Conservation (phyloP, 768 basidiomycete genomes). For the Neoboletus brunneissimus region DNA sequence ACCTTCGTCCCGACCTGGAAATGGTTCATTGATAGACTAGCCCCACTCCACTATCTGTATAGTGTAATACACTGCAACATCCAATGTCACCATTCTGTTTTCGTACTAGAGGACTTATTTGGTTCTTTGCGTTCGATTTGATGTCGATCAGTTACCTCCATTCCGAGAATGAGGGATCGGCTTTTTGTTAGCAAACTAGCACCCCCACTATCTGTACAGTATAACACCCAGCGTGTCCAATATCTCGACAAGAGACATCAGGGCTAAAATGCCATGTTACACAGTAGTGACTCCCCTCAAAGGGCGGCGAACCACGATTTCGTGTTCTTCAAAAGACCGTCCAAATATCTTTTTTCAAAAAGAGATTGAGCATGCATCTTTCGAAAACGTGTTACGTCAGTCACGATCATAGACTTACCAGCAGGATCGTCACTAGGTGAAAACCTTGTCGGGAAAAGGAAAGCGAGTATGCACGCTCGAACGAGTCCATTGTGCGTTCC, state of each 20-base stretch:
- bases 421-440: not conserved
- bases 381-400: not conserved
- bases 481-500: not conserved
- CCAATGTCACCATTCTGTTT: too few relatives aligned
- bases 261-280: not conserved
- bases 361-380: too few relatives aligned
- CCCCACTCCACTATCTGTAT: not conserved
- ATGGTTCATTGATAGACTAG: not conserved
- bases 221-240: too few relatives aligned
- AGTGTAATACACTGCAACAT: too few relatives aligned
- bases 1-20: too few relatives aligned
- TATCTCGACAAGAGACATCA: too few relatives aligned
- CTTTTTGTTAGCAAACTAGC: not conserved
- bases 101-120: too few relatives aligned
- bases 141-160: too few relatives aligned
- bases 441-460: not conserved
- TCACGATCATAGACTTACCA: not conserved
- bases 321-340: conserved; percentile 5
- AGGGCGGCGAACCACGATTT: not conserved
- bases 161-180: too few relatives aligned
- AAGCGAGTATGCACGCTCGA: not conserved
- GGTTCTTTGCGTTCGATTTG: too few relatives aligned
- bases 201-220: not conserved
- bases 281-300: not conserved
- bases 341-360: not conserved